Evolutionary conservation across 2,329 filamentous ascomycete genomes (phyloP).

Genomic region (Purpureocillium lavendulum): DNA sequence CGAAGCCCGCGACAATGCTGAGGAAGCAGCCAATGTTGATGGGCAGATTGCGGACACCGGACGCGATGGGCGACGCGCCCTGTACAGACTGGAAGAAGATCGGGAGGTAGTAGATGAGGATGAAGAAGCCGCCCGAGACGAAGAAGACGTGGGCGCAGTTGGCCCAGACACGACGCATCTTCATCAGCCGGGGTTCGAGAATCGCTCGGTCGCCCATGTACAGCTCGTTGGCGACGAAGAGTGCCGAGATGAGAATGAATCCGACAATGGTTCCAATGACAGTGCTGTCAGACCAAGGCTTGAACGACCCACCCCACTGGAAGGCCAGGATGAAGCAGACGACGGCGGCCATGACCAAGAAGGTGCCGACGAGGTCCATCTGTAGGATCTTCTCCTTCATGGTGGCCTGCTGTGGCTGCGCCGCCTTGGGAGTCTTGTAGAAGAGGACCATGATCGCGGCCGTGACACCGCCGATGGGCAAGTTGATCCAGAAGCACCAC

Average conservation of each 20-base stretch:
- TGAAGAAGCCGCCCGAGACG: slow-evolving; percentile 18
- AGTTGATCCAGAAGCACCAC: slow-evolving; percentile 21
- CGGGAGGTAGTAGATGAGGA: slow-evolving; percentile 20
- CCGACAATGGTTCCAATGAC: slow-evolving; percentile 29
- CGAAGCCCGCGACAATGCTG: slow-evolving; percentile 23
- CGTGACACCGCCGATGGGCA: slow-evolving; percentile 15
- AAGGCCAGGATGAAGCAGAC: slow-evolving; percentile 36
- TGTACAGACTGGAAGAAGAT: slow-evolving; percentile 33
- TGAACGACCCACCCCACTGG: slow-evolving; percentile 31
- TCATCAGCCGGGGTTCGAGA: slow-evolving; percentile 28
- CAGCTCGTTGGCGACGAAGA: slow-evolving; percentile 23
- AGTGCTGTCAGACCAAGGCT: slow-evolving; percentile 11
- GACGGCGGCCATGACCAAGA: slow-evolving; percentile 18
- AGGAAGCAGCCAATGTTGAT: slow-evolving; percentile 18
- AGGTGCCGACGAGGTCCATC: slow-evolving; percentile 10
- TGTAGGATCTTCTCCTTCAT: not conserved
- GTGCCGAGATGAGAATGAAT: slow-evolving; percentile 17
- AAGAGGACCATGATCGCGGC: slow-evolving; percentile 16
- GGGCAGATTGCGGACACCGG: slow-evolving; percentile 12
- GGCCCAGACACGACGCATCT: slow-evolving; percentile 23
- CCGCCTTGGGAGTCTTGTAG: slow-evolving; percentile 20
- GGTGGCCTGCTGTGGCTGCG: not conserved
- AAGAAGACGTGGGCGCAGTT: slow-evolving; percentile 21
- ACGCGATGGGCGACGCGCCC: slow-evolving; percentile 22
- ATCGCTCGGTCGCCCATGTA: slow-evolving; percentile 26